Evolutionary conservation across 1,139 yeast species (phyloP).

Genomic region (Candida sp.): DNA sequence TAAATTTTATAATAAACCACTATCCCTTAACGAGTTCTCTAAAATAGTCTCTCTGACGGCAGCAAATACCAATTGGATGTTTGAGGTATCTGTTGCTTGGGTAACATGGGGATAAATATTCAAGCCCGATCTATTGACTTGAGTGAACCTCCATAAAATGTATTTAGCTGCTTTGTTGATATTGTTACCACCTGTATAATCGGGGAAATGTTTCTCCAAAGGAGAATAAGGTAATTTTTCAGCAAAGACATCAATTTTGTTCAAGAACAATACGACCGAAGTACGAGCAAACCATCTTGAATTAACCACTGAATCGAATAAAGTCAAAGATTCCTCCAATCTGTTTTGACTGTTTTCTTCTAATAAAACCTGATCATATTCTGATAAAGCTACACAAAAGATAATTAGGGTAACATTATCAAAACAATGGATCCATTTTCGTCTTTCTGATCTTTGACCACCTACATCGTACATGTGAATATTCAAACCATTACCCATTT

Average conservation of each 20-base stretch:
- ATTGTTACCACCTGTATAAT: slow-evolving; percentile 85
- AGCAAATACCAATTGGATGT: slow-evolving; percentile 84
- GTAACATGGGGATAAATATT: slow-evolving; percentile 89
- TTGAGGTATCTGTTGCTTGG: slow-evolving; percentile 92
- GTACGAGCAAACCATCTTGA: slow-evolving; percentile 94
- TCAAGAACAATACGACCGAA: slow-evolving; percentile 79
- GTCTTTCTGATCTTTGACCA: slow-evolving; percentile 90
- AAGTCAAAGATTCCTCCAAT: slow-evolving; percentile 77
- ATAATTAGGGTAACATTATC: slow-evolving; percentile 88
- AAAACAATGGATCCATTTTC: slow-evolving; percentile 95
- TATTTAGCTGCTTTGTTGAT: slow-evolving; percentile 94
- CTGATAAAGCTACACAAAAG: slow-evolving; percentile 87
- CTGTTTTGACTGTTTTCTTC: slow-evolving; percentile 82
- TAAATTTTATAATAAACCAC: slow-evolving; percentile 59
- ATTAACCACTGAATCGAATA: slow-evolving; percentile 88
- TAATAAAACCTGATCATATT: slow-evolving; percentile 80
- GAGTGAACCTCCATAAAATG: slow-evolving; percentile 87
- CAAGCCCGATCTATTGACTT: slow-evolving; percentile 77
- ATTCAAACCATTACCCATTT: slow-evolving; percentile 68
- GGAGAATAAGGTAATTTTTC: slow-evolving; percentile 84
- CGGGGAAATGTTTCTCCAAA: slow-evolving; percentile 80
- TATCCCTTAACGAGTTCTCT: slow-evolving; percentile 80
- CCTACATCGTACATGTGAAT: slow-evolving; percentile 92
- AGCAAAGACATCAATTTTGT: slow-evolving; percentile 87
- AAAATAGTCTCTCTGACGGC: slow-evolving; percentile 88